Conservation (phyloP, 345 rosid species). For the Citrus glauca region DNA sequence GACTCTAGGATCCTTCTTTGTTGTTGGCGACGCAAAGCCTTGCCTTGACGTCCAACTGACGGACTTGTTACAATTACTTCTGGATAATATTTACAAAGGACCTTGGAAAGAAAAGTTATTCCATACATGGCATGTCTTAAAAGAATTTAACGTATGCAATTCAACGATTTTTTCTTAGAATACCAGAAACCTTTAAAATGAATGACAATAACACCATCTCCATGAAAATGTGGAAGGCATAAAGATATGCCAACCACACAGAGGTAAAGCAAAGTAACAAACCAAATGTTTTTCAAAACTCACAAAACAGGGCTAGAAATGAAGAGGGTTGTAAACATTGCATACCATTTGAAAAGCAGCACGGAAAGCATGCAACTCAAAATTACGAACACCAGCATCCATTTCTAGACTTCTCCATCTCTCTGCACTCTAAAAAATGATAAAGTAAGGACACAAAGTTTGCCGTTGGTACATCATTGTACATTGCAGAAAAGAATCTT, state of each 20-base stretch:
- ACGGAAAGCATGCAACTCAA: conserved; percentile 86
- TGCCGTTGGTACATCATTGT: too few relatives aligned
- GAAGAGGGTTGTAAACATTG: neutral
- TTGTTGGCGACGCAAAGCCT: conserved; percentile 73
- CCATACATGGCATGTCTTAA: neutral
- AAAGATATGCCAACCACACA: neutral
- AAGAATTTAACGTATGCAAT: neutral
- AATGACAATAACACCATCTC: neutral
- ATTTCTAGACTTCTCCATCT: conserved; percentile 74
- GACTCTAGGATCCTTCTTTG: conserved; percentile 47
- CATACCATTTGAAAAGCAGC: conserved; percentile 93
- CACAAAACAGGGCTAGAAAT: neutral
- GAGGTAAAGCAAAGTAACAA: neutral
- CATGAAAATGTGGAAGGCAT: neutral
- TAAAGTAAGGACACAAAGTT: neutral
- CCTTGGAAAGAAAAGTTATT: conserved; percentile 41
- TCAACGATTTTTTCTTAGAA: neutral
- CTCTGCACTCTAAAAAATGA: conserved; percentile 73
- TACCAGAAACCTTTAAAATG: neutral
- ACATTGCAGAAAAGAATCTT: neutral
- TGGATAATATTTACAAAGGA: conserved; percentile 70
- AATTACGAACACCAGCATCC: conserved; percentile 78
- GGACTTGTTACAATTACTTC: conserved; percentile 57
- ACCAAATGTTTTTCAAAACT: neutral
- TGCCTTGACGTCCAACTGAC: conserved; percentile 93